Base-by-base conservation (phyloP, 306 rosid genomes). In the Pterocarpus macrocarpus region DNA sequence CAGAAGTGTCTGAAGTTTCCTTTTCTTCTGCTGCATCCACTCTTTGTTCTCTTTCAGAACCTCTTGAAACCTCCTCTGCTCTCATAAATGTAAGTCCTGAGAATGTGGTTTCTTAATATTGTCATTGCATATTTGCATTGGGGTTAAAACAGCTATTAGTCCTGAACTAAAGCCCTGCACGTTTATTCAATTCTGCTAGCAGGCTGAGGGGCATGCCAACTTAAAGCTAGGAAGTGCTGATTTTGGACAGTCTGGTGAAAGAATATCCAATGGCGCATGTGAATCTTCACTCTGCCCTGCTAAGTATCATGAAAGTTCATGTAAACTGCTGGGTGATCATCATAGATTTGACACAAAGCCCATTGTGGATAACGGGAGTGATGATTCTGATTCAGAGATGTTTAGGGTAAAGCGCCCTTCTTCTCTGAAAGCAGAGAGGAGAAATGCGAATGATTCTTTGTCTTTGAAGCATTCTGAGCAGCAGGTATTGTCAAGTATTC, bases 341-440 rank as follows among this genome's bases (percentile, higher is more conserved):
- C 87, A 74, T 56, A 69, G 50, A 84, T 79, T 52, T 33, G 86
- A 80, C 81, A 75, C 62, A 50, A 85, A 78, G 70, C 90, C 86
- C 57, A 13, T 74, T 52, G 83, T 69, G 34, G 89, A 90, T 75
- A 84, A 84, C 1, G 91, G 87, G 68, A 87, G 92, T 81, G 97
- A 91, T 74, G 92, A 87, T 85, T 96, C 98, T 36, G 99, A 96
- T 83, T 84, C 92, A 2, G 95, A 89, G 81, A 90, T 86, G 67
- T 96, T 96, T 83, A 86, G 98, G 87, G 98, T 90, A 78, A 96
- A 96, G 83, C 94, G 99, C n/a, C 96, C 94, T 64, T 84, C 98
- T 17, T 82, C 96, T 41, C 88, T 87, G 82, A 92, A 87, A 90
- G 87, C 90, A 62, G 92, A 90, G 73, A 96, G 80, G 86, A 89